These are phyloP conservation scores for Cetradonia linearis DNA, from an alignment of 495 filamentous ascomycete species.

Conservation along the genomic window DNA sequence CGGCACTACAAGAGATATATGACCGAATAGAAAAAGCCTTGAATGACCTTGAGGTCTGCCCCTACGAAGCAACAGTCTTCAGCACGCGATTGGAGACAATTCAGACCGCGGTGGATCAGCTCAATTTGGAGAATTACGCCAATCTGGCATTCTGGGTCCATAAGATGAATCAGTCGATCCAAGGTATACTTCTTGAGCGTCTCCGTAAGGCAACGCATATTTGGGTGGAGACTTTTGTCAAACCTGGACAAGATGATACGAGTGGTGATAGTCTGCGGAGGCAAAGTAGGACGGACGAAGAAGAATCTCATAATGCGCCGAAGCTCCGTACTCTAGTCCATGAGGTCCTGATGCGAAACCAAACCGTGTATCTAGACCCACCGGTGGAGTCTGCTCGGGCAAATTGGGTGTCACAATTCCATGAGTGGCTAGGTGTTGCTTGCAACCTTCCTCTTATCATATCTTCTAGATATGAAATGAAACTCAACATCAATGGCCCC, in stretches of 20 bases:
- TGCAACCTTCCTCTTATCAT: constrained; percentile 89
- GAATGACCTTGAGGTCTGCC: constrained; percentile 71
- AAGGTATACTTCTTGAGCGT: constrained; percentile 61
- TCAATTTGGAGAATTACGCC: constrained; percentile 89
- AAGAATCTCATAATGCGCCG: constrained; percentile 46
- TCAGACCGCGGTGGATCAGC: constrained; percentile 82
- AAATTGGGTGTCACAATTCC: constrained; percentile 86
- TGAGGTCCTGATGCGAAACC: constrained; percentile 92
- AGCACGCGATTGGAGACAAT: constrained; percentile 70
- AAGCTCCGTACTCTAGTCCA: constrained; percentile 54
- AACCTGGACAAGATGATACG: constrained; percentile 39
- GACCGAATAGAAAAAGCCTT: constrained; percentile 73
- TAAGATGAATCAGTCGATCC: constrained; percentile 73
- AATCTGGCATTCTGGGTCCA: constrained; percentile 85
- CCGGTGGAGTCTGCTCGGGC: constrained; percentile 85
- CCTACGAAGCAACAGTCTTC: constrained; percentile 67
- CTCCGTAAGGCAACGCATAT: constrained; percentile 68
- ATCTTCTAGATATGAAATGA: constrained; percentile 89
- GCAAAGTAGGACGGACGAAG: constrained; percentile 31
- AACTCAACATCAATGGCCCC: constrained; percentile 50
- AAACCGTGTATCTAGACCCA: constrained; percentile 89
- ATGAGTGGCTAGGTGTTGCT: constrained; percentile 83
- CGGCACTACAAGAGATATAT: constrained; percentile 65
- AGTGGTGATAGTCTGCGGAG: constrained; percentile 36
- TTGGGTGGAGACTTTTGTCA: constrained; percentile 77